Evolutionary conservation across 257 asterid genomes (phyloP), one percentile per base, ranked within the genome.

Genomic region (Nicotiana obtusifolia): DNA sequence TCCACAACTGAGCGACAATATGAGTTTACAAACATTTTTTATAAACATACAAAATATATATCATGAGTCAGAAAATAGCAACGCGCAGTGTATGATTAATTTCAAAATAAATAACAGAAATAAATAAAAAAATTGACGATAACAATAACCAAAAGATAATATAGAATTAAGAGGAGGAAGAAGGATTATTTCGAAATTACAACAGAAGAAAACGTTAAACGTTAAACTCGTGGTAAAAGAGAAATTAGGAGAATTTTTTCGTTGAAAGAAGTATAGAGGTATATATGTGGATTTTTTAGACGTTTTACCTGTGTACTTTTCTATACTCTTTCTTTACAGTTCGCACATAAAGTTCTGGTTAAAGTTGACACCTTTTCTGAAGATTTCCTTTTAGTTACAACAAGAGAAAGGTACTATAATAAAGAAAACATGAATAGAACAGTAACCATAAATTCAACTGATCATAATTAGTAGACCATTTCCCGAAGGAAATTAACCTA

Each of bases 381-480:
- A 71, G 22, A 47, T 73, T 49, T 73, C 37, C 41, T 73, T 47
- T 22, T 47, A 22, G 24, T 24, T 26, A 8, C 26, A 24, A 33
- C 37, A 75, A 24, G n/a, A 68, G 17, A n/a, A 66, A 17, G 7
- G 44, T 64, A 14, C 10, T 1, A 30, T 26, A 67, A 20, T 9
- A 65, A 44, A 71, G 3, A 24, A 69, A 22, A 15, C 10, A 73
- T 73, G 79, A 73, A 73, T 73, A 73, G 4, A 75, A 75, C 79
- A 73, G 61, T 73, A 73, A 47, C 62, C 62, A 73, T 20, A 47
- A 73, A 60, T 73, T 73, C 79, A 73, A 54, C 61, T 73, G 49
- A 73, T 47, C 79, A 73, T 73, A 47, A 73, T 73, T 73, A 73
- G 79, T 24, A 57, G 52, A 47, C 44, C 79, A 73, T 73, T 73